These are phyloP conservation scores for Colletotrichum spaethianum DNA, from an alignment of 2,329 filamentous ascomycete species.

Conservation along the genomic window DNA sequence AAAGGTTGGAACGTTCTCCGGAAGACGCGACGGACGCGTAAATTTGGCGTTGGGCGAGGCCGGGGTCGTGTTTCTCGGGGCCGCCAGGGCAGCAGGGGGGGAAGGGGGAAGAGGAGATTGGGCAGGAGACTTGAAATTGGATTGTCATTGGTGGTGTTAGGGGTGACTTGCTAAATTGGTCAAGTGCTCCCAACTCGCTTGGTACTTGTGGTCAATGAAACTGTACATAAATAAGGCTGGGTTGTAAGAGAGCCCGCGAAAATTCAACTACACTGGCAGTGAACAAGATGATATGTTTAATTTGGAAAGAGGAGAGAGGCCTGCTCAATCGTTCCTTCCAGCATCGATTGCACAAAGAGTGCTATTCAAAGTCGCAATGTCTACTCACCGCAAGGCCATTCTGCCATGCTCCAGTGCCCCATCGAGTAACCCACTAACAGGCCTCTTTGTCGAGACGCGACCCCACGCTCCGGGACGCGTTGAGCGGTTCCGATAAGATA, in stretches of 20 bases:
- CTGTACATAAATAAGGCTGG: no score
- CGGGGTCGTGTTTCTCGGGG: constrained; percentile 31
- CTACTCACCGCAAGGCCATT: background rate
- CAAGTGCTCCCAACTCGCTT: background rate
- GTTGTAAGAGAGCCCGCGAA: no score
- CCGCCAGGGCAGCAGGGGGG: background rate
- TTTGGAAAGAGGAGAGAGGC: background rate
- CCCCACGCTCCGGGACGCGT: background rate
- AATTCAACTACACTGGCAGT: no score
- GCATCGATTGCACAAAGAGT: background rate
- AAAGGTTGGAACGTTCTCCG: constrained; percentile 15
- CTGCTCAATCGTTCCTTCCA: no score
- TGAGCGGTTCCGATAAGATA: constrained; percentile 14
- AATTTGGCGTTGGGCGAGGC: constrained; percentile 49
- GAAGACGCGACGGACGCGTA: constrained; percentile 51
- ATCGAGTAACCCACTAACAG: constrained; percentile 22
- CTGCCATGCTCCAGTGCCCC: background rate
- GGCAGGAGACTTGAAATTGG: constrained; percentile 6
- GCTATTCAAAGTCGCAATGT: background rate
- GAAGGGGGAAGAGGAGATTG: constrained; percentile 4
- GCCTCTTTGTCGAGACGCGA: constrained; percentile 5
- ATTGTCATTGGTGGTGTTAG: background rate
- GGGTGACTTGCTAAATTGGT: background rate
- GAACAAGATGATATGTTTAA: background rate
- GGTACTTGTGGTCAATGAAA: no score